Evolutionary conservation across 108 stramenopile genomes (phyloP).

Genomic region (Fistulifera pelliculosa): DNA sequence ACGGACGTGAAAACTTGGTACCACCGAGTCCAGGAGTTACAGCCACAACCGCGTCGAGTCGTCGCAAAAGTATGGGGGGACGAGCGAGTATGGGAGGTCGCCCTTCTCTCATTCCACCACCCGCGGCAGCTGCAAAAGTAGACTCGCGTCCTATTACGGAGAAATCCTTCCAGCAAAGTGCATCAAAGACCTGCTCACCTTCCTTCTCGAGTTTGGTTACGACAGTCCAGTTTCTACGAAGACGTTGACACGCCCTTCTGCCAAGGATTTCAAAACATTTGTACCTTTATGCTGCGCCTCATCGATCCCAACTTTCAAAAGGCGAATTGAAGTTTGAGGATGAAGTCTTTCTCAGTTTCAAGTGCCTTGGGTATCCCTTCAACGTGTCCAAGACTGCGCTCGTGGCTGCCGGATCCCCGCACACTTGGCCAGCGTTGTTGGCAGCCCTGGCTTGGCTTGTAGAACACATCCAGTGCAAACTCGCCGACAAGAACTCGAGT

Average conservation of each 20-base stretch:
- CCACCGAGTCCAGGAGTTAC: background rate
- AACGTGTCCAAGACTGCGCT: slow-evolving; percentile 85
- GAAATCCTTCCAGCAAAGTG: slow-evolving; percentile 62
- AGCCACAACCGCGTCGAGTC: slow-evolving; percentile 2
- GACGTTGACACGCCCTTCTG: slow-evolving; percentile 78
- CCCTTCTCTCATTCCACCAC: slow-evolving; percentile 6
- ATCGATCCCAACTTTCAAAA: slow-evolving; percentile 78
- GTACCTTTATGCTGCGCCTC: slow-evolving; percentile 85
- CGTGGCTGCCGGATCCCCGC: slow-evolving; percentile 95
- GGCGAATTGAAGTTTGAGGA: slow-evolving; percentile 89
- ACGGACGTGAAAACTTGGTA: slow-evolving; percentile 9
- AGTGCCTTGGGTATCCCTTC: slow-evolving; percentile 90
- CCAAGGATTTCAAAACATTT: slow-evolving; percentile 91
- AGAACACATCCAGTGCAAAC: slow-evolving; percentile 38
- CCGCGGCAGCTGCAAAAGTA: slow-evolving; percentile 5
- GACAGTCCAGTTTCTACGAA: slow-evolving; percentile 66
- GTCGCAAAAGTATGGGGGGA: slow-evolving; percentile 5
- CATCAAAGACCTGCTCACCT: slow-evolving; percentile 64
- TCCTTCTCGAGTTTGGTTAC: slow-evolving; percentile 58
- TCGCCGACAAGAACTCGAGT: slow-evolving; percentile 14
- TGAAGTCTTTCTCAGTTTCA: slow-evolving; percentile 87
- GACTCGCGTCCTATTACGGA: slow-evolving; percentile 60
- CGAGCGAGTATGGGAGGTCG: slow-evolving; percentile 1
- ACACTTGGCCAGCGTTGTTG: slow-evolving; percentile 96
- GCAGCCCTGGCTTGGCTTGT: slow-evolving; percentile 94